Evolutionary conservation across 345 rosid species (phyloP).

Genomic region (Acer saccharum): DNA sequence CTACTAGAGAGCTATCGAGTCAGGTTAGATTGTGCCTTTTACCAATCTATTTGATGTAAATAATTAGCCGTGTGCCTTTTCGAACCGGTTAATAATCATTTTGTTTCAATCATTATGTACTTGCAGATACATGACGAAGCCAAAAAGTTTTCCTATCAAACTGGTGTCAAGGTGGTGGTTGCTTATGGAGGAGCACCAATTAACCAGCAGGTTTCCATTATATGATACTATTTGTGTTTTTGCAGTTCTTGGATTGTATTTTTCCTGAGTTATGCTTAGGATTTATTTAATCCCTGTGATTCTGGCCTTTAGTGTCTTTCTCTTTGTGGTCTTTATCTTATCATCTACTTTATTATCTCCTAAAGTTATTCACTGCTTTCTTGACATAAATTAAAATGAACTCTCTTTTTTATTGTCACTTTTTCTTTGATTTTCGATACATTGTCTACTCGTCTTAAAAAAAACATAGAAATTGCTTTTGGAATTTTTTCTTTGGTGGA

Average conservation of each 20-base stretch:
- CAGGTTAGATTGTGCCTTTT: constrained; percentile 54
- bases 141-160: constrained; percentile 89
- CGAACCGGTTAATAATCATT: neutral
- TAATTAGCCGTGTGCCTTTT: neutral
- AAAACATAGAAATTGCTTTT: neutral
- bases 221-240: neutral
- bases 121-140: constrained; percentile 98
- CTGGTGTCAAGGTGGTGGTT: constrained; percentile 96
- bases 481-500: neutral
- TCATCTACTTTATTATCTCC: neutral
- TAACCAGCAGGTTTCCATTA: constrained; percentile 63
- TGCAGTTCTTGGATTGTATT: constrained; percentile 5
- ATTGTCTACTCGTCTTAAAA: neutral
- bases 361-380: neutral
- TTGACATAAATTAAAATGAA: neutral
- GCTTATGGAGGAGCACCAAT: constrained; percentile 99
- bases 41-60: constrained; percentile 10
- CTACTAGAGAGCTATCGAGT: constrained; percentile 91
- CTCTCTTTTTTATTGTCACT: neutral
- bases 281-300: neutral
- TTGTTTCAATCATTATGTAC: neutral
- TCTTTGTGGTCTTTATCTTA: neutral
- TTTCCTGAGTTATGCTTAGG: neutral
- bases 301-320: neutral
- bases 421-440: neutral